phyloP scores from a whole-genome alignment of 768 basidiomycete genomes.

The Lentinula detonsa region DNA sequence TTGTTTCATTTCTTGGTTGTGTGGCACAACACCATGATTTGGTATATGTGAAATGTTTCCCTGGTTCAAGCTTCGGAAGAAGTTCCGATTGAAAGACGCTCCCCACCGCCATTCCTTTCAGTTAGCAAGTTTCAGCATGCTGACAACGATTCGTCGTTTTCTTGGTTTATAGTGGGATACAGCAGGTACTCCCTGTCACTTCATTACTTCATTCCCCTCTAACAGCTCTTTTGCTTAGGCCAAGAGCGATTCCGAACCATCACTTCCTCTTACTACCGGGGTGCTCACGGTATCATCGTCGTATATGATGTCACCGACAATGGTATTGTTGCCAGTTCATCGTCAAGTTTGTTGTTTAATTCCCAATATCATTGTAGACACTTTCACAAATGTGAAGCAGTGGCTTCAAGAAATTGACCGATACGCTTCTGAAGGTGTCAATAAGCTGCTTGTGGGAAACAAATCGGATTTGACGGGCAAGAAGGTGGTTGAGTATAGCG shows the following conservation, averaged over 20 bases:
- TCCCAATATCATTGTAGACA: conserved; percentile 47
- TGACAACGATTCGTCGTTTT: background rate
- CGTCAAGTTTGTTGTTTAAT: background rate
- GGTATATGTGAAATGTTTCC: background rate
- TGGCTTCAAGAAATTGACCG: conserved; percentile 92
- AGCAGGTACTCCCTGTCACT: conserved; percentile 51
- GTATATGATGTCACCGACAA: conserved; percentile 99
- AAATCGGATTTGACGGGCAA: conserved; percentile 98
- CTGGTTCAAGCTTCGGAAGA: background rate
- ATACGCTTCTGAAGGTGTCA: conserved; percentile 97
- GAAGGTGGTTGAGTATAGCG: conserved; percentile 89
- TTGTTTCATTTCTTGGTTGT: background rate
- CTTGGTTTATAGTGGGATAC: conserved; percentile 81
- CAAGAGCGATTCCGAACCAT: conserved; percentile 99
- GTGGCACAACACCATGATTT: background rate
- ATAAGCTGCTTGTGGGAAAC: conserved; percentile 98
- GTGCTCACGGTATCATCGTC: conserved; percentile 96
- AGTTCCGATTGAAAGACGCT: background rate
- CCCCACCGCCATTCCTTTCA: background rate
- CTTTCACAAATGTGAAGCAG: conserved; percentile 93
- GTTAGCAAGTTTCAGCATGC: background rate
- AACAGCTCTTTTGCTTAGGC: conserved; percentile 35
- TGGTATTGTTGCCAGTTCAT: conserved; percentile 34
- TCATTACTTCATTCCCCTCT: background rate
- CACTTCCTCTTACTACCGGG: conserved; percentile 99